Conservation (phyloP, 73 alveolate genomes). For the Uronychia setigera region DNA sequence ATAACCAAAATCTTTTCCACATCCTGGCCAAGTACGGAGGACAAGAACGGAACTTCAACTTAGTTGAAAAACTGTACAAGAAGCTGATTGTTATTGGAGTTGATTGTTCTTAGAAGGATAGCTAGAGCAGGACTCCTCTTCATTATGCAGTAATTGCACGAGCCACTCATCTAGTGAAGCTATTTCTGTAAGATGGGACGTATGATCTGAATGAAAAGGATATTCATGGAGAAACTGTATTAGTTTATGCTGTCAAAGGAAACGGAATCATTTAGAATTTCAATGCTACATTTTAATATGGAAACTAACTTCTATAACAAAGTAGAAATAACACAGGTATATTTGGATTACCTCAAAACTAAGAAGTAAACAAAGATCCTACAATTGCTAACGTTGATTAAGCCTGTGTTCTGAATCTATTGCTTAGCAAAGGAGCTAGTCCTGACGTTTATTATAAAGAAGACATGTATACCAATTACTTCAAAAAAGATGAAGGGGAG, state of each 20-base stretch:
- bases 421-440: constrained; percentile 17
- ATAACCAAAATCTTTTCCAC: constrained; percentile 68
- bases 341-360: no score
- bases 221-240: constrained; percentile 10
- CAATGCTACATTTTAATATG: no score
- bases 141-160: constrained; percentile 65
- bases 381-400: no score
- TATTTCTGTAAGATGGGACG: constrained; percentile 19
- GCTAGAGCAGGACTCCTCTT: constrained; percentile 62
- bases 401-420: constrained; percentile 5
- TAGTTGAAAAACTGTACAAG: constrained; percentile 41
- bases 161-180: neutral
- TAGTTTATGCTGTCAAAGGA: constrained; percentile 1
- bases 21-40: constrained; percentile 67
- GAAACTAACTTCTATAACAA: neutral
- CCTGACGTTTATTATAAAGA: constrained; percentile 2
- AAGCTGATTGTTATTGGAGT: constrained; percentile 56
- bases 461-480: neutral
- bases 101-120: constrained; percentile 57
- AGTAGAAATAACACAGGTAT: no score
- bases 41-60: constrained; percentile 3
- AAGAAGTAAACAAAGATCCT: no score
- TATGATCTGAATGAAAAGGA: constrained; percentile 20
- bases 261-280: no score
- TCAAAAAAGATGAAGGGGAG: neutral